Base-by-base conservation (phyloP, 2,329 filamentous ascomycete genomes). In the Claviceps sp. region DNA sequence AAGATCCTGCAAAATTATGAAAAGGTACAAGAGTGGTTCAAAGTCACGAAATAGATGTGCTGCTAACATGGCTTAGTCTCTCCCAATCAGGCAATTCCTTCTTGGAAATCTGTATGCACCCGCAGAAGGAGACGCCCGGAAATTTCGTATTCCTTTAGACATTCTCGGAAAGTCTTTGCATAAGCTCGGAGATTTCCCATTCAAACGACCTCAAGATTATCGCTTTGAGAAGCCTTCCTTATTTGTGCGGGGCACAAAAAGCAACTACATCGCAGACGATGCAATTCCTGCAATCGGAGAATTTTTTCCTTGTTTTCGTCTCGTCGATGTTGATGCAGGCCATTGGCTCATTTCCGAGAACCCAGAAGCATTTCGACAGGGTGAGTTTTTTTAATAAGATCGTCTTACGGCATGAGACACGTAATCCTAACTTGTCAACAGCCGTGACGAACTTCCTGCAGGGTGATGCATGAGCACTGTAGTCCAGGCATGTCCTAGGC, bases 331-430 rank as follows among this genome's bases (percentile, higher is more conserved):
- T 37, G 83, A 93, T 40, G 78, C 83, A 8, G 89, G 89, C 0
- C 89, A 95, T 66, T 95, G 89, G 89, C 72, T 95, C 5, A 89
- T 91, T 56, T 88, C 86, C n/a, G 89, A 95, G 72, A 84, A 89
- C 60, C 88, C 89, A 0, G 81, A 89, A 62, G 82, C 75, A 10
- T 95, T 95, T 58, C 80, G 83, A 62, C 71, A 78, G 74, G 83
- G 87, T 89, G 17, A 45, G 48, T 30, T 30, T 11, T 30, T 30
- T 30, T 30, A 4, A 11, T 11, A 30, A 30, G 30, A 30, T 11
- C 30, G 10, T 11, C 30, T 10, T 30, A 30, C 30, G 30, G 8
- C 30, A 30, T 11, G 10, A 30, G 30, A 30, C 30, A 30, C 30
- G 8, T 30, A 37, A 16, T 19, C 17, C 40, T 52, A 34, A 54